Base-by-base conservation (phyloP, 2,329 filamentous ascomycete species). In the Sclerotinia trifoliorum region DNA sequence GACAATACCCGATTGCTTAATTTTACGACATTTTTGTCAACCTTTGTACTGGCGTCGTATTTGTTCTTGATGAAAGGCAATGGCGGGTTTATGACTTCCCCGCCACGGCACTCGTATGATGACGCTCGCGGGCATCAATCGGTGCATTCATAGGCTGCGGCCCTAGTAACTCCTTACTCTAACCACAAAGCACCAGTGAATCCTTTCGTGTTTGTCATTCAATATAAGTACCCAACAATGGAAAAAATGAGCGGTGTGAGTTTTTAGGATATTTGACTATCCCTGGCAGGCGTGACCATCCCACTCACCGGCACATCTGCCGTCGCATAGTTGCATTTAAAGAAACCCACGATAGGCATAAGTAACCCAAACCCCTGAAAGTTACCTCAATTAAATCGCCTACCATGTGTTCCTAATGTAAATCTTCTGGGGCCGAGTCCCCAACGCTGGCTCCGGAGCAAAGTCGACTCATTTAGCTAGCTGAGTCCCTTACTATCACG, bases 401-500 rank as follows among this genome's bases (percentile, higher is more conserved):
- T 5, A 21, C 52, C 7, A 67, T 65, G 19, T 42, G 10, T 32
- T 54, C 61, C 24, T 26, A 4, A 5, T 29, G 39, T 61, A n/a
- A 72, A 71, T 71, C 80, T 80, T 82, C 80, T 81, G 82, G 79
- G 83, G 83, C 83, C 83, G 75, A 85, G 82, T 84, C 83, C 83
- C 80, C 82, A 82, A 82, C 75, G 83, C 83, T 85, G 83, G 83
- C 83, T 84, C 80, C 82, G 81, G 83, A 82, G 83, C 83, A 83
- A 83, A 83, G 81, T 83, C 75, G 71, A 67, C 67, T 68, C 67
- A 61, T 62, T 39, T 39, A n/a, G 8, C n/a, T 24, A 55, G 15
- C 39, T 61, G 80, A 77, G 69, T 75, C 74, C 72, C 82, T 83
- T 83, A 83, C 82, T 85, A 85, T 84, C 83, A 81, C 83, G 82